Percentiles rank a stretch among this genome's conserved stretches.
phyloP scores from a whole-genome alignment of 2,329 filamentous ascomycete genomes.

The Diplodia mutila region DNA sequence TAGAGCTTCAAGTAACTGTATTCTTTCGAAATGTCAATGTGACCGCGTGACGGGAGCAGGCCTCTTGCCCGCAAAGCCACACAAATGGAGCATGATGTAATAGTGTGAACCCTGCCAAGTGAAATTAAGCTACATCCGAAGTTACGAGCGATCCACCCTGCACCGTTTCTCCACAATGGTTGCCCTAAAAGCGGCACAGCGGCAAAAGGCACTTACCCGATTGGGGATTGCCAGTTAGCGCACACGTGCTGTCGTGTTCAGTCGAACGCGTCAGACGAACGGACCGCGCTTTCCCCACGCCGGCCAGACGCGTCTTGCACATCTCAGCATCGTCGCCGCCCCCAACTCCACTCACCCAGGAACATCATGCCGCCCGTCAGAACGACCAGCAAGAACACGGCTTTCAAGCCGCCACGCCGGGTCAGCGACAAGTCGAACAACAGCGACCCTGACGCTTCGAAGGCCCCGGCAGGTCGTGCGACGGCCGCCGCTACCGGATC shows the following conservation, averaged over 20 bases:
- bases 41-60: not conserved
- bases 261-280: not conserved
- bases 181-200: slow-evolving; percentile 4
- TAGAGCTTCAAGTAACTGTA: not conserved
- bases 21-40: not conserved
- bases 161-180: slow-evolving; percentile 13
- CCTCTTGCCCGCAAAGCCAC: not conserved
- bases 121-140: slow-evolving; percentile 1
- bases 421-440: slow-evolving; percentile 8
- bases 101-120: not conserved
- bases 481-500: slow-evolving; percentile 28
- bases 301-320: not conserved
- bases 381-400: slow-evolving; percentile 20
- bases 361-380: slow-evolving; percentile 23
- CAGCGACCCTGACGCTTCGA: not conserved
- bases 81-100: not conserved
- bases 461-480: slow-evolving; percentile 34
- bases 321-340: not conserved
- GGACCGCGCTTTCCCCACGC: not conserved
- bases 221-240: not conserved
- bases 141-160: not conserved
- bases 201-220: not conserved
- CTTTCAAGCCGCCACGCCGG: slow-evolving; percentile 44
- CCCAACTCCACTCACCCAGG: not conserved
- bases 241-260: slow-evolving; percentile 2